Evolutionary conservation across 768 basidiomycete species (phyloP), one percentile per base, ranked within the genome.

Genomic region (Cystofilobasidium capitatum): DNA sequence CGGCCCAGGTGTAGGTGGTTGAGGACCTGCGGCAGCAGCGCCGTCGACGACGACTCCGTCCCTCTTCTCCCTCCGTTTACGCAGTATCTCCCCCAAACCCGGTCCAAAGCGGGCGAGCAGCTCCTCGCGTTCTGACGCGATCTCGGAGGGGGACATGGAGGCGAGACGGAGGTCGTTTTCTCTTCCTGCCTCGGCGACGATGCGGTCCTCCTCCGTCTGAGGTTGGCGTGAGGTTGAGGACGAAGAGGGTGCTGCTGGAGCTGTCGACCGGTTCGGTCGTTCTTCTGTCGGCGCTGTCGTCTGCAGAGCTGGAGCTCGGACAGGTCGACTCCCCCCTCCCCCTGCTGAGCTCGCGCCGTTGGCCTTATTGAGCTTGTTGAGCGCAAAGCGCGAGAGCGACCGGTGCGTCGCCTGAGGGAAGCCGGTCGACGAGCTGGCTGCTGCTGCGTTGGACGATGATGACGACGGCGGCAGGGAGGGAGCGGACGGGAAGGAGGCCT

Each of bases 51-150:
- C 16, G 58, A 14, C 65, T 47, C 69, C 72, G 74, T 80, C 82
- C 75, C 80, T 78, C 26, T 81, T 81, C 60, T 80, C 77, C 70
- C 79, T 81, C 26, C 83, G 82, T 63, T 80, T 83, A 72, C 77
- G 81, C 73, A 93, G 71, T 3, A 89, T 76, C 54, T 85, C 85
- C 3, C 80, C 80, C 13, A 90, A 80, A 22, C 82, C 84, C 1
- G 81, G 78, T 0, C 90, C 91, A 73, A 93, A 85, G 54, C 83
- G 81, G 69, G 88, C 84, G 33, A 88, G 65, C 47, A 93, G 83
- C 69, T 89, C 83, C 60, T 77, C 77, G 51, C 80, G 79, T 75
- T 88, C 89, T 61, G 82, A 76, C 69, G 86, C 84, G 13, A 85
- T 80, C 74, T 92, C 87, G 20, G 84, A 83, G 14, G 83, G 82